Evolutionary conservation across 2,329 filamentous ascomycete genomes (phyloP), one percentile per base, ranked within the genome.

Genomic region (Beauveria brongniartii): DNA sequence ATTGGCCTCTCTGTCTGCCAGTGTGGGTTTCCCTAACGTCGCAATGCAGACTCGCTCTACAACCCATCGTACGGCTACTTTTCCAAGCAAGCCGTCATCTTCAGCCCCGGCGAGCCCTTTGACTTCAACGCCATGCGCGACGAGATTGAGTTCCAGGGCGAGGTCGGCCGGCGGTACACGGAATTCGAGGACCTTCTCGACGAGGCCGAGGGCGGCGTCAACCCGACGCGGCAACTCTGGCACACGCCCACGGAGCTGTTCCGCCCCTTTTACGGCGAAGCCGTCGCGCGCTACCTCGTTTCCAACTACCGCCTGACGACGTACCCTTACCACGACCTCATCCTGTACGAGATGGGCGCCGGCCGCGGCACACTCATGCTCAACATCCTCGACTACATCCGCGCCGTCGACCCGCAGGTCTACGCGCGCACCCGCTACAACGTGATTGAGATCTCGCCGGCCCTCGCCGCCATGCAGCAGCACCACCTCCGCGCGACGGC

Each of bases 311-410:
- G 94, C 72, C 85, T 97, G 72, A 91, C 90, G 50, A 85, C 91
- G 61, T 97, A 94, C 72, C 94, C 94, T 2, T 97, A 97, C 78
- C 88, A 97, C 75, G 94, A 99, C 75, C 83, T 99, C 57, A 90
- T 96, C 68, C 95, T 99, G 73, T 99, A 97, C 82, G 94, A 99
- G 74, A 96, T 99, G 89, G 94, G 94, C 57, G 94, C 94, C 44
- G 94, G 94, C 68, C 93, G 96, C 69, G 94, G 94, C 64, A 99
- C 95, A 0, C 83, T 99, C 71, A 99, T 99, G 94, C 82, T 94
- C 71, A 99, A 99, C 74, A 92, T 99, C 62, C 82, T 99, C 64
- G 93, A 99, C 79, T 96, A 95, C 74, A 96, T 99, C 72, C 90
- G 92, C 64, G 88, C 90, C 65, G 82, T 87, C 50, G 90, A 97